Evolutionary conservation across 1,139 yeast species (phyloP).

Genomic region (Taphrina wiesneri): DNA sequence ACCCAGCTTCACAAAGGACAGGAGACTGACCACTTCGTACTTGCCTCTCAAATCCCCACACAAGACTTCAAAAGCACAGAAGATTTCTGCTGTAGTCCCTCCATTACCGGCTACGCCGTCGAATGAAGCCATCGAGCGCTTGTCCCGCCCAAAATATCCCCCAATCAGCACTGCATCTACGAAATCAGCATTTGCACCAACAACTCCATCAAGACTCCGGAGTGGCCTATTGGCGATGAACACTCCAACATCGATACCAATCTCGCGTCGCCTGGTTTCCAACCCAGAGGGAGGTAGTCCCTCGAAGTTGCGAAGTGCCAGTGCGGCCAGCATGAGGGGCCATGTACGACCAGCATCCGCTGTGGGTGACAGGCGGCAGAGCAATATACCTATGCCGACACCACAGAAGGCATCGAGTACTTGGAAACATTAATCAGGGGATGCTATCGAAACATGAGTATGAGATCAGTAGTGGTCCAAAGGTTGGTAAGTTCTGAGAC

Average conservation of each 20-base stretch:
- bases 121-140: slow-evolving; percentile 13
- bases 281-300: slow-evolving; percentile 3
- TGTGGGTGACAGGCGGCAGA: background rate
- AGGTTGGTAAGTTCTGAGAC: too few relatives aligned
- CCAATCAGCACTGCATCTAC: background rate
- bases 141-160: slow-evolving; percentile 10
- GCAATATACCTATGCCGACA: slow-evolving; percentile 24
- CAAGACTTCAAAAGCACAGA: background rate
- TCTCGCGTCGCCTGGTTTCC: background rate
- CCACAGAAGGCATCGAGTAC: slow-evolving; percentile 1
- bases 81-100: background rate
- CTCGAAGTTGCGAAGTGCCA: background rate
- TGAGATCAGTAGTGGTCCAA: background rate
- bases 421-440: background rate
- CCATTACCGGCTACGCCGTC: slow-evolving; percentile 18
- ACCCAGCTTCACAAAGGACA: background rate
- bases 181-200: background rate
- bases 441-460: background rate
- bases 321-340: background rate
- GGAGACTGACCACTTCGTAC: background rate
- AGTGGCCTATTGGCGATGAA: background rate
- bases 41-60: slow-evolving; percentile 7
- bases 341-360: slow-evolving; percentile 1
- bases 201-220: slow-evolving; percentile 15
- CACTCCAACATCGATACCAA: slow-evolving; percentile 21